These are phyloP conservation scores for Amorphotheca resinae DNA, from an alignment of 495 filamentous ascomycete genomes.

Conservation along the genomic window DNA sequence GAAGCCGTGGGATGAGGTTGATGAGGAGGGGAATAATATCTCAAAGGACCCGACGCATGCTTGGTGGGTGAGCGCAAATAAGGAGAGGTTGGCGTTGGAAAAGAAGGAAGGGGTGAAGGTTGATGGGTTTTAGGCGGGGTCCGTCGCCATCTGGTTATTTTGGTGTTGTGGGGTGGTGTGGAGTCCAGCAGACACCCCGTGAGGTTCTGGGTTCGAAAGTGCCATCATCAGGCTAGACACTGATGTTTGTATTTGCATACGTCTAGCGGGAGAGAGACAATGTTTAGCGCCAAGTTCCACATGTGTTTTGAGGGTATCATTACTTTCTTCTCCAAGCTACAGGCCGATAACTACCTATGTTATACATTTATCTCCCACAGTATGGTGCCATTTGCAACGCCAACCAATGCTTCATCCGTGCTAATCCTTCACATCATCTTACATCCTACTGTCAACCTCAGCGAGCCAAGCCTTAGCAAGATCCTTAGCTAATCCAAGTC, in stretches of 20 bases:
- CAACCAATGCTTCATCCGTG: constrained; percentile 4
- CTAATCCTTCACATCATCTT: constrained; percentile 2
- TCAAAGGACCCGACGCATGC: constrained; percentile 39
- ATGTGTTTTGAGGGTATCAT: constrained; percentile 11
- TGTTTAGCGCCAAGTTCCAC: not conserved
- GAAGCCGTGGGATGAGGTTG: constrained; percentile 68
- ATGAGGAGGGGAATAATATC: constrained; percentile 27
- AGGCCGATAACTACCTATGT: not conserved
- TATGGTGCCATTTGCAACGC: constrained; percentile 8
- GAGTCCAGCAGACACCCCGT: too few relatives aligned
- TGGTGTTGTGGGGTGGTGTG: not conserved
- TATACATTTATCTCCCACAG: not conserved
- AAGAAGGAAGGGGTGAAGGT: constrained; percentile 15
- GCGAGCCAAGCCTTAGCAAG: constrained; percentile 49
- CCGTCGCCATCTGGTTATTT: not conserved
- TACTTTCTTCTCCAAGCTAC: not conserved
- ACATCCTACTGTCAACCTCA: constrained; percentile 33
- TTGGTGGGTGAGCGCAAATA: constrained; percentile 55
- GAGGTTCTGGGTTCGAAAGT: too few relatives aligned
- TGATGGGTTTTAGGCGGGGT: constrained; percentile 20
- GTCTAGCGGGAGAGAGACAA: too few relatives aligned
- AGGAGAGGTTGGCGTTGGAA: constrained; percentile 29
- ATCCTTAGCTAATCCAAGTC: constrained; percentile 62
- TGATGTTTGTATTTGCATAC: too few relatives aligned
- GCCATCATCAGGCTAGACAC: too few relatives aligned